Evolutionary conservation across 2,329 filamentous ascomycete genomes (phyloP).

Genomic region (Fusarium guadeloupense): DNA sequence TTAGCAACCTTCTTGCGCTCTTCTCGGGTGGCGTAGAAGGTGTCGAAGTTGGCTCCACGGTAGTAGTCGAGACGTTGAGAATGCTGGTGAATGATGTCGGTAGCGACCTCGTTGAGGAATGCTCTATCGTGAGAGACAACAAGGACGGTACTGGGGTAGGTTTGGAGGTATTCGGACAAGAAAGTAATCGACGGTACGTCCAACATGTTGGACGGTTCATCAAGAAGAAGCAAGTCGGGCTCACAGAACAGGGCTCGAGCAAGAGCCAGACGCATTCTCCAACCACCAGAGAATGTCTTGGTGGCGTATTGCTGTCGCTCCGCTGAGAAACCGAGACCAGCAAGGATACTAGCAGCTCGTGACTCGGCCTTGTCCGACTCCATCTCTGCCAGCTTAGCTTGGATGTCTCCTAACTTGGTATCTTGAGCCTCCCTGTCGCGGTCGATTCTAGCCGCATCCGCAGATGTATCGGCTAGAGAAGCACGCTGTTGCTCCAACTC

Average conservation of each 20-base stretch:
- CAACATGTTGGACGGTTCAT: conserved; percentile 99
- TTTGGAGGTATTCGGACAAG: conserved; percentile 92
- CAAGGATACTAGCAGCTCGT: conserved; percentile 92
- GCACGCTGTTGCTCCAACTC: conserved; percentile 81
- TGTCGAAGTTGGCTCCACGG: conserved; percentile 95
- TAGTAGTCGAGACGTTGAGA: conserved; percentile 98
- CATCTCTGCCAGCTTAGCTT: conserved; percentile 94
- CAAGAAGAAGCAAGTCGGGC: conserved; percentile 91
- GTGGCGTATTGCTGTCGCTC: conserved; percentile 93
- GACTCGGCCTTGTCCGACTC: conserved; percentile 98
- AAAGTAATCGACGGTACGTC: conserved; percentile 99
- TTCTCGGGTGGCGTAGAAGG: conserved; percentile 97
- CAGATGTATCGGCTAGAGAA: conserved; percentile 88
- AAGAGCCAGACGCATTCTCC: conserved; percentile 96
- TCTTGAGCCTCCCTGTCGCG: conserved; percentile 90
- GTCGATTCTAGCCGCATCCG: conserved; percentile 86
- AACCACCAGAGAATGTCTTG: conserved; percentile 99
- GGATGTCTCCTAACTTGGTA: conserved; percentile 88
- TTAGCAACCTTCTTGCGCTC: conserved; percentile 96
- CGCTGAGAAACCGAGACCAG: conserved; percentile 93
- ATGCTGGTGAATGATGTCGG: conserved; percentile 98
- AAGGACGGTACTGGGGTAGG: conserved; percentile 91
- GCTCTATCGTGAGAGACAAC: conserved; percentile 99
- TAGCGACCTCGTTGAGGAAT: conserved; percentile 98
- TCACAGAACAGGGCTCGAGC: conserved; percentile 97